Evolutionary conservation across 148 eudicot genomes (phyloP), one percentile per base, ranked within the genome.

Genomic region (Vaccinium corymbosum): DNA sequence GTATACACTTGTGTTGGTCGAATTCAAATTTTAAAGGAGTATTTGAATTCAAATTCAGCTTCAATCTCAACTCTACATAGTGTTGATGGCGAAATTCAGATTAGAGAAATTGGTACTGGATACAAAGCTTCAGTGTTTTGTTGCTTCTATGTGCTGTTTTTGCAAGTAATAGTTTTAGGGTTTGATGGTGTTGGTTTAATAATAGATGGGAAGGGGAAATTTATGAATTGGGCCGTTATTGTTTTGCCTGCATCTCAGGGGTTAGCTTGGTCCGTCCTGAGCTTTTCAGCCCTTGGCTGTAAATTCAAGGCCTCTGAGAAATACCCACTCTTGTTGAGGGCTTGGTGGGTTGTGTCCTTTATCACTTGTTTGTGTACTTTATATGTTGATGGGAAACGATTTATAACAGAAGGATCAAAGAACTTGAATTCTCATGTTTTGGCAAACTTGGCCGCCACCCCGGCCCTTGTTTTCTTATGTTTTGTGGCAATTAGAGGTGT

Each of bases 301-400:
- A 94, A 91, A 82, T 91, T 87, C 85, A 92, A 88, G 84, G 82
- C 82, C 53, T 85, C 90, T 80, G 95, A 93, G 87, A 94, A 86
- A 79, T 92, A 92, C 80, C 94, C 95, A 77, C 75, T 92, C 76
- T 81, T 94, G 86, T 82, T 91, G 83, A 91, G 98, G 90, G 86
- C 92, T 38, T 96, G 98, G 98, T 96, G 98, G 98, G 85, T 86
- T 85, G 94, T 80, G n/a, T 94, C 98, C 2, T 96, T 92, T 81
- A 76, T 90, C 22, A 80, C 92, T 83, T 90, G 95, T 85, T 85
- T 92, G 88, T 87, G 88, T 86, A 88, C 83, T 86, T 83, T 91
- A 88, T 96, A 91, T 86, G 84, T 83, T 86, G 97, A 96, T 87
- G 90, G 93, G 82, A 90, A 83, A 82, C 90, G 78, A 74, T 88